Evolutionary conservation across 768 basidiomycete genomes (phyloP).

Genomic region (Chalciporus piperatus): DNA sequence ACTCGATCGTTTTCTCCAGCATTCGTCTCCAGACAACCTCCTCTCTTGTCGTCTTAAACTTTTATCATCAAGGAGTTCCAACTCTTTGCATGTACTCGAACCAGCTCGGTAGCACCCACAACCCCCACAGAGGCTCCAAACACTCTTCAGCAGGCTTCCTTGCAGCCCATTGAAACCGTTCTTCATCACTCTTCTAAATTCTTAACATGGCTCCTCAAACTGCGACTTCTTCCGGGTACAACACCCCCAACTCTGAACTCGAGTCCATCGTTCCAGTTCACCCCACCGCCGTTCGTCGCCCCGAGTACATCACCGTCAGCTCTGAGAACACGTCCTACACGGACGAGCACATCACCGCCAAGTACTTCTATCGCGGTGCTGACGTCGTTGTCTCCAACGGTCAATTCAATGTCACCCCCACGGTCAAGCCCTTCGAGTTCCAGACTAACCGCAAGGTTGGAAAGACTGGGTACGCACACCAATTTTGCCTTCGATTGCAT

Average conservation of each 20-base stretch:
- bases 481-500: constrained; percentile 4
- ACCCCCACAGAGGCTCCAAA: constrained; percentile 82
- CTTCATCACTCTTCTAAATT: constrained; percentile 28
- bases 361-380: constrained; percentile 78
- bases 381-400: constrained; percentile 68
- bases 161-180: constrained; percentile 39
- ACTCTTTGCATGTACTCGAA: constrained; percentile 90
- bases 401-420: constrained; percentile 76
- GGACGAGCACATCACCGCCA: constrained; percentile 79
- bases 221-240: constrained; percentile 59
- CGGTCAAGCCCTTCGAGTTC: constrained; percentile 82
- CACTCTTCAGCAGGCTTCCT: constrained; percentile 76
- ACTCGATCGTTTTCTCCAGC: neutral
- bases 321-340: constrained; percentile 80
- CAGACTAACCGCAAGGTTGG: constrained; percentile 81
- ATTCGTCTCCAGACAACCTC: neutral
- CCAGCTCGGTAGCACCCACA: constrained; percentile 87
- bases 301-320: constrained; percentile 73
- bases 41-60: neutral
- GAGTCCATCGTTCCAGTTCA: constrained; percentile 72
- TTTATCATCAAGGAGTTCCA: constrained; percentile 30
- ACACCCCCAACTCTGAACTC: constrained; percentile 68
- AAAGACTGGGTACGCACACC: constrained; percentile 80
- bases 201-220: constrained; percentile 49
- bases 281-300: constrained; percentile 81